Percentiles rank a stretch among this genome's conserved stretches.
phyloP scores from a whole-genome alignment of 768 basidiomycete genomes.

The Saitozyma podzolica region DNA sequence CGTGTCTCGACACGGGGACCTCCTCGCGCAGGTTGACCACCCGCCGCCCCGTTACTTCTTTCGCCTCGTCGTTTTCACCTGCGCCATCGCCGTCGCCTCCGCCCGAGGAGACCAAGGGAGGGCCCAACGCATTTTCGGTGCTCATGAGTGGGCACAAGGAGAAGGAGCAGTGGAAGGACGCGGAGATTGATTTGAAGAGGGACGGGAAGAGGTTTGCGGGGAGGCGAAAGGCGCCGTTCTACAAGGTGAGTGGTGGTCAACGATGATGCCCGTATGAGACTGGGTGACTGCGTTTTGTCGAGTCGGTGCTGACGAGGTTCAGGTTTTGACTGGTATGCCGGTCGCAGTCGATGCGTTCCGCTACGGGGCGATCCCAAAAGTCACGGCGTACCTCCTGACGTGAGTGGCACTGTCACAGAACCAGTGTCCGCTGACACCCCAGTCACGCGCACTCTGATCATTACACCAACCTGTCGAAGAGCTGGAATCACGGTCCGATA shows the following conservation, averaged over 20 bases:
- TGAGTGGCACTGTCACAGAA: conserved; percentile 51
- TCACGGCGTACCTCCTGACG: conserved; percentile 91
- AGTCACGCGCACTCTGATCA: conserved; percentile 98
- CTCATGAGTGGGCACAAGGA: conserved; percentile 87
- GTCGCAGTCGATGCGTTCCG: conserved; percentile 97
- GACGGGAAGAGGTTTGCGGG: conserved; percentile 45
- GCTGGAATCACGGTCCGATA: conserved; percentile 87
- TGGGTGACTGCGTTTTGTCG: too few relatives aligned
- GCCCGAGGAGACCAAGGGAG: conserved; percentile 13
- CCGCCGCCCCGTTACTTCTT: conserved; percentile 45
- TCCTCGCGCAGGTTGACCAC: conserved; percentile 6
- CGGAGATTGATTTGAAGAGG: conserved; percentile 53
- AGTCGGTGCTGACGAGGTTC: too few relatives aligned
- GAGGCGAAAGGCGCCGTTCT: conserved; percentile 83
- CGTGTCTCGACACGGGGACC: conserved; percentile 58
- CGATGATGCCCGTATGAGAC: too few relatives aligned
- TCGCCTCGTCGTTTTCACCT: conserved; percentile 35
- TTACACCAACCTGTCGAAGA: conserved; percentile 84
- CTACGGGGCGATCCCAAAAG: conserved; percentile 84
- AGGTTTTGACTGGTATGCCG: conserved; percentile 84
- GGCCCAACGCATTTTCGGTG: conserved; percentile 67
- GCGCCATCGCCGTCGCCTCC: conserved; percentile 27
- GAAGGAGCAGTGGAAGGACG: conserved; percentile 81
- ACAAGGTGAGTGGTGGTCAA: conserved; percentile 56
- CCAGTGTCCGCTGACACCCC: background rate